These are phyloP conservation scores for Aspergillus bombycis DNA, from an alignment of 2,329 filamentous ascomycete species.

Conservation along the genomic window DNA sequence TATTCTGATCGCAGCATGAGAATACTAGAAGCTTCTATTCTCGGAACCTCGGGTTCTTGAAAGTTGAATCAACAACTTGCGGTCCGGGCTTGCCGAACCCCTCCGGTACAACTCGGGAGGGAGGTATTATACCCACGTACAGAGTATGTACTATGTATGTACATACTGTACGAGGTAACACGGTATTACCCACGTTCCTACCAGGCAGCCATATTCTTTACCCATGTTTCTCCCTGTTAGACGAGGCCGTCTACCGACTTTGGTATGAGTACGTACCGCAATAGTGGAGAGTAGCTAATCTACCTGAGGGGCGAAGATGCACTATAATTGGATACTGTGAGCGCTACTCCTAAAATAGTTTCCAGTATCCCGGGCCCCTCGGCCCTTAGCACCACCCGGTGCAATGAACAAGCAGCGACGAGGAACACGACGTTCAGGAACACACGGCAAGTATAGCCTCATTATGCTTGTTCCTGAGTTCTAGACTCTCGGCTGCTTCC, in stretches of 20 bases:
- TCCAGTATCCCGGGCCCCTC: background rate
- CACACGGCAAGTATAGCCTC: conserved; percentile 1
- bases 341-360: background rate
- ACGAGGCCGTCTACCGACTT: background rate
- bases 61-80: background rate
- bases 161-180: background rate
- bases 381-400: background rate
- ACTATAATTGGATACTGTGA: conserved; percentile 4
- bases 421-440: background rate
- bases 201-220: conserved; percentile 15
- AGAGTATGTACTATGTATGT: too few species aligned
- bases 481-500: conserved; percentile 2
- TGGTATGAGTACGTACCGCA: background rate
- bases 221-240: background rate
- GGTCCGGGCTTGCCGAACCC: background rate
- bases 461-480: background rate
- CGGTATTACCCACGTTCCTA: conserved; percentile 4
- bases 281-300: background rate
- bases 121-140: background rate
- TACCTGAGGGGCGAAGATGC: background rate
- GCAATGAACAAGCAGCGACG: background rate
- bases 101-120: background rate
- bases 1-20: background rate
- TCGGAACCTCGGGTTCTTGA: background rate
- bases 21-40: conserved; percentile 3